Conservation (phyloP, 164 flowering plant species). For the Protea cynaroides region DNA sequence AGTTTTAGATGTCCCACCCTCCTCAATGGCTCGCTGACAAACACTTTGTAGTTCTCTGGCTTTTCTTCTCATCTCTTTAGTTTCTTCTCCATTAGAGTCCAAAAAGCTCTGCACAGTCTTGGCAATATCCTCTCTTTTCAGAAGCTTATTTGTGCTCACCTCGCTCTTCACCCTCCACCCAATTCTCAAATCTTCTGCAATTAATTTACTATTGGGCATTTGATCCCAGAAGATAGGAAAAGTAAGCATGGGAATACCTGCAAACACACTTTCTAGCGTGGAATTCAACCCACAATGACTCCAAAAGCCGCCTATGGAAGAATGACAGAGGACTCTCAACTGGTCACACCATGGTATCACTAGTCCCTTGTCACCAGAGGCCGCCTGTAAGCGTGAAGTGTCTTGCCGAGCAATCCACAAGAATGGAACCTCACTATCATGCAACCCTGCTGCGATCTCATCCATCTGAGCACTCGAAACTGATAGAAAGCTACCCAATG, state of each 20-base stretch:
- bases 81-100: constrained; percentile 23
- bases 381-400: constrained; percentile 12
- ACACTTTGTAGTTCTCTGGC: constrained; percentile 15
- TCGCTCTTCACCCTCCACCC: constrained; percentile 39
- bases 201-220: constrained; percentile 24
- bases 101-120: constrained; percentile 21
- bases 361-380: constrained; percentile 31
- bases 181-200: constrained; percentile 57
- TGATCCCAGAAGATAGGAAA: constrained; percentile 54
- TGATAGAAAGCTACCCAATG: constrained; percentile 36
- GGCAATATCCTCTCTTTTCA: constrained; percentile 28
- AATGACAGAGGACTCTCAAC: constrained; percentile 60
- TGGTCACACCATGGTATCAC: constrained; percentile 50
- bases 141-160: constrained; percentile 10
- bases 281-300: constrained; percentile 75
- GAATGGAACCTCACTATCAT: constrained; percentile 25
- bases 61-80: constrained; percentile 23
- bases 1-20: constrained; percentile 29
- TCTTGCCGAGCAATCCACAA: constrained; percentile 44
- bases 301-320: constrained; percentile 64
- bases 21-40: constrained; percentile 14
- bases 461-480: constrained; percentile 30
- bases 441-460: constrained; percentile 30
- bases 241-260: constrained; percentile 58
- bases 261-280: constrained; percentile 33